These are phyloP conservation scores for Smittium culicis DNA, from an alignment of 371 early-diverging fungal species.

Conservation along the genomic window DNA sequence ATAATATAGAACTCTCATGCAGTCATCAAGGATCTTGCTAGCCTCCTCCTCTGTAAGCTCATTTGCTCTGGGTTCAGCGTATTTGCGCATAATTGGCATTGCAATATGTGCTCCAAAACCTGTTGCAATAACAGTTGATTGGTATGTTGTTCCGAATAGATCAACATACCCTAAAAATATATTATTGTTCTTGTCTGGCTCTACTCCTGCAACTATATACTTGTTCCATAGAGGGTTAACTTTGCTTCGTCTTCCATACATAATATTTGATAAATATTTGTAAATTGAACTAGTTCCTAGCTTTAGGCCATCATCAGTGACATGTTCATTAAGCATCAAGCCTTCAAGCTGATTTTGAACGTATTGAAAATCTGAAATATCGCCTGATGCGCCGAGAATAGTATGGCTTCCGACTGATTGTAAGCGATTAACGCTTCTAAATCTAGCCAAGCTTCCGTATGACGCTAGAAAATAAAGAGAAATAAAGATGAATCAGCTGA, in stretches of 20 bases:
- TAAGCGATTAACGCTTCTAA: slow-evolving; percentile 81
- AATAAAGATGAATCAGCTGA: no score
- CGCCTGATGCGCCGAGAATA: slow-evolving; percentile 85
- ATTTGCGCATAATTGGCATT: slow-evolving; percentile 88
- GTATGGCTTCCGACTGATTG: slow-evolving; percentile 66
- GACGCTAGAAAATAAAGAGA: slow-evolving; percentile 51
- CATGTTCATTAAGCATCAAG: slow-evolving; percentile 62
- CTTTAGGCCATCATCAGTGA: slow-evolving; percentile 77
- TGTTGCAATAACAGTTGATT: slow-evolving; percentile 84
- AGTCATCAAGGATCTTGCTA: slow-evolving; percentile 66
- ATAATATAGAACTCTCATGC: slow-evolving; percentile 91
- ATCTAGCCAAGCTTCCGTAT: slow-evolving; percentile 91
- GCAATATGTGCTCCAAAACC: slow-evolving; percentile 94
- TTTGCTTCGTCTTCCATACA: slow-evolving; percentile 90
- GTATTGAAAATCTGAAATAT: slow-evolving; percentile 89
- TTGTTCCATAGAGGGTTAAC: slow-evolving; percentile 94
- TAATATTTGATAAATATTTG: slow-evolving; percentile 76
- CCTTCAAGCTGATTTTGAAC: slow-evolving; percentile 70
- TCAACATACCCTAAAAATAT: slow-evolving; percentile 94
- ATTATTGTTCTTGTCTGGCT: slow-evolving; percentile 48
- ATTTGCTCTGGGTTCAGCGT: slow-evolving; percentile 72
- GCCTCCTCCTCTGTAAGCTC: slow-evolving; percentile 88
- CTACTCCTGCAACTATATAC: slow-evolving; percentile 80
- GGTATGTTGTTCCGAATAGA: slow-evolving; percentile 90
- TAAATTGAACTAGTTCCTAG: slow-evolving; percentile 73